Conservation (phyloP, 2,329 filamentous ascomycete species). For the Calcarisporium arbuscula region DNA sequence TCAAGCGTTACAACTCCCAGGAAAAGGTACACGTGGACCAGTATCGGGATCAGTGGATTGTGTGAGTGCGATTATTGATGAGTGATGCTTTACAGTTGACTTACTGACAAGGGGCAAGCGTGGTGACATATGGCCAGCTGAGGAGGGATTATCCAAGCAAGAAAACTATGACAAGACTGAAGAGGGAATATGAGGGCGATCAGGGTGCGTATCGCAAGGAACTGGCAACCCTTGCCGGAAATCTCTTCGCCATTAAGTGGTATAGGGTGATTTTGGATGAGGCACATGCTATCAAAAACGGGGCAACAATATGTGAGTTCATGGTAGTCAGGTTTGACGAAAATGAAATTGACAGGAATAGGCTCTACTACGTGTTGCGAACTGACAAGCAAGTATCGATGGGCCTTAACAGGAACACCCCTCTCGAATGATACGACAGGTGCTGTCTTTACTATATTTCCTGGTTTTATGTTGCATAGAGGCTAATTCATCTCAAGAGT, state of each 20-base stretch:
- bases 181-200: neutral
- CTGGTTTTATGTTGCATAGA: neutral
- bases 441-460: conserved; percentile 8
- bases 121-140: conserved; percentile 24
- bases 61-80: neutral
- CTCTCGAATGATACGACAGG: conserved; percentile 24
- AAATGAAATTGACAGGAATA: conserved; percentile 3
- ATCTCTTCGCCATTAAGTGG: conserved; percentile 29
- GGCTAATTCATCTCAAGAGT: conserved; percentile 20
- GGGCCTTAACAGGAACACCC: conserved; percentile 30
- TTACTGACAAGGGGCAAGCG: conserved; percentile 17
- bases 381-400: conserved; percentile 23
- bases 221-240: conserved; percentile 32
- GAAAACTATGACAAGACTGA: neutral
- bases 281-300: conserved; percentile 50
- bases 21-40: neutral
- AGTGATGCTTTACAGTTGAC: neutral
- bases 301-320: conserved; percentile 21
- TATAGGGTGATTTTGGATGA: conserved; percentile 52
- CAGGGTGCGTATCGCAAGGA: conserved; percentile 17
- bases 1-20: conserved; percentile 10
- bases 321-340: neutral
- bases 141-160: conserved; percentile 10
- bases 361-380: conserved; percentile 16
- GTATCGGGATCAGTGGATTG: neutral